phyloP scores from a whole-genome alignment of 345 rosid genomes.

The Trapa incisa region DNA sequence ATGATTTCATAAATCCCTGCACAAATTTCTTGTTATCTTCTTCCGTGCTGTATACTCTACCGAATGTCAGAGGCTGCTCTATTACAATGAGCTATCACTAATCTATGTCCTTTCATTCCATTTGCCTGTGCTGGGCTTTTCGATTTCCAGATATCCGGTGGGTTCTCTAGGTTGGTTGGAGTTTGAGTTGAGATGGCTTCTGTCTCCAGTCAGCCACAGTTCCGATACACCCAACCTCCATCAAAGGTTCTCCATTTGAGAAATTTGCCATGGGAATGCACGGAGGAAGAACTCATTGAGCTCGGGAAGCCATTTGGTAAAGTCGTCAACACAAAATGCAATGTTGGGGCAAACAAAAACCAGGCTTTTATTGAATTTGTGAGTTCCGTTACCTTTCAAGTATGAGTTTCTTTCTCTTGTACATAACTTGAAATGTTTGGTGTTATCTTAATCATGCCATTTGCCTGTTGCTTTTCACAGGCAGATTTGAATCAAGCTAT shows the following conservation, averaged over 20 bases:
- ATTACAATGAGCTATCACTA: not conserved
- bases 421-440: not conserved
- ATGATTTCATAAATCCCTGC: not conserved
- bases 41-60: not conserved
- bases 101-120: not conserved
- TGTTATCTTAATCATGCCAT: not conserved
- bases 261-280: slow-evolving; percentile 98
- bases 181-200: slow-evolving; percentile 57
- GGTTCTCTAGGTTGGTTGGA: slow-evolving; percentile 5
- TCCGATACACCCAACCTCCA: slow-evolving; percentile 95
- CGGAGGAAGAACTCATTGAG: slow-evolving; percentile 85
- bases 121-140: not conserved
- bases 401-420: not conserved
- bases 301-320: slow-evolving; percentile 96
- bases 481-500: slow-evolving; percentile 97
- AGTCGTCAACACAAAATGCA: slow-evolving; percentile 94
- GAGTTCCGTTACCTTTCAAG: slow-evolving; percentile 19
- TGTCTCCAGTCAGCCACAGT: slow-evolving; percentile 93
- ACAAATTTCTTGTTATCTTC: not conserved
- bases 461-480: slow-evolving; percentile 21
- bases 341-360: slow-evolving; percentile 94
- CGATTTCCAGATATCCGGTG: not conserved
- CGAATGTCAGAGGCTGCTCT: not conserved
- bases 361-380: slow-evolving; percentile 99
- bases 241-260: slow-evolving; percentile 97